Base-by-base conservation (phyloP, 805 yeast genomes). In the Teunomyces cretensis region DNA sequence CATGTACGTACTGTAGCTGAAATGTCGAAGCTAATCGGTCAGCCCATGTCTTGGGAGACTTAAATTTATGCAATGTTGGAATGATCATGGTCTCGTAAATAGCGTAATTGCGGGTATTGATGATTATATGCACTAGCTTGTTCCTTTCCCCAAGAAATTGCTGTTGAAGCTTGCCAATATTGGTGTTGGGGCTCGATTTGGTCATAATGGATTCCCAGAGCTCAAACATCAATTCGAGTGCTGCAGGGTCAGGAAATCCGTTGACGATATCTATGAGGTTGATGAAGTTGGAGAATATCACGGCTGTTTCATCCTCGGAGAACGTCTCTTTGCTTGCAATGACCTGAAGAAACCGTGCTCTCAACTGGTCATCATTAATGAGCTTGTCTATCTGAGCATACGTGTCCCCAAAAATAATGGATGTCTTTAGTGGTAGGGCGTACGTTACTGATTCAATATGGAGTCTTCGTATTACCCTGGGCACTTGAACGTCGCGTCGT, bases 151-250 rank as follows among this genome's bases (percentile, higher is more conserved):
- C 28, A 9, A 61, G 37, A 14, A 67, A 42, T 19, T 35, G 32
- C 7, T 42, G 15, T 44, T 62, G 65, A 3, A 62, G 43, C 7
- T 36, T 33, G 6, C n/a, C 19, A 6, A 55, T 32, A 2, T 40
- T 35, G 1, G 30, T 39, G 13, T 46, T 22, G 6, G 30, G 15
- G 9, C 33, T 33, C 6, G 30, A 33, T 17, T 45, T 49, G 15
- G 4, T 15, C 38, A 65, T 61, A 4, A 57, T 54, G 5, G 43
- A 38, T 13, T 47, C 46, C 71, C 72, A 67, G 11, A 57, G 50
- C 17, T 53, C 53, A 36, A 63, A 49, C 12, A 60, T 40, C 36
- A 61, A 47, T 12, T 45, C 41, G 22, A 58, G 43, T 4, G 61
- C 50, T 12, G 44, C 49, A 2, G 47, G 45, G 9, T 43, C 40